These are phyloP conservation scores for Aspergillus homomorphus DNA, from an alignment of 495 filamentous ascomycete genomes.

Conservation along the genomic window DNA sequence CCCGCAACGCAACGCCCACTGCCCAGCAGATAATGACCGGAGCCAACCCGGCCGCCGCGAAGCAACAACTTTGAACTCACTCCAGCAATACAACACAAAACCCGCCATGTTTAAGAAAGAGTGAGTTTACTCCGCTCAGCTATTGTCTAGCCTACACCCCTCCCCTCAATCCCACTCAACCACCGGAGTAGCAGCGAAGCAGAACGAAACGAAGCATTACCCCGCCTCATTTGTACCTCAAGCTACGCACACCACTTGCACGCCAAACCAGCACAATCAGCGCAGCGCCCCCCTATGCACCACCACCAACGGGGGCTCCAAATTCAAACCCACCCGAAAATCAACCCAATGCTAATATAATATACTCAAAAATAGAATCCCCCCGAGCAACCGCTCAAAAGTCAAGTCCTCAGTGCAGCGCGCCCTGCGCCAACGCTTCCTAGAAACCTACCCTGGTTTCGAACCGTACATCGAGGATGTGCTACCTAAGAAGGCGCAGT, in stretches of 20 bases:
- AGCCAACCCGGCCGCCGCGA: too few species aligned
- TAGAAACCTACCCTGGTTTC: slow-evolving; percentile 81
- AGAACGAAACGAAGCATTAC: neutral
- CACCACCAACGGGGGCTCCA: neutral
- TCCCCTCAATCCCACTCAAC: neutral
- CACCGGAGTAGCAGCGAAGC: too few species aligned
- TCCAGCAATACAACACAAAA: slow-evolving; percentile 23
- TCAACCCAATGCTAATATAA: slow-evolving; percentile 14
- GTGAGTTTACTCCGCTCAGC: slow-evolving; percentile 43
- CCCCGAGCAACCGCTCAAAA: slow-evolving; percentile 80
- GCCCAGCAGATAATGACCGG: neutral
- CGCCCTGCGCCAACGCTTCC: slow-evolving; percentile 72
- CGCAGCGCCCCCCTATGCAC: neutral
- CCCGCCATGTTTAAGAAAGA: slow-evolving; percentile 92
- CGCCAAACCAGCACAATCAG: neutral
- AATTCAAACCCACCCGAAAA: slow-evolving; percentile 7
- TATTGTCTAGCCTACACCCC: neutral
- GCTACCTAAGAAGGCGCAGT: slow-evolving; percentile 89
- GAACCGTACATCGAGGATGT: slow-evolving; percentile 90
- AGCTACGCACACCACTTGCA: neutral
- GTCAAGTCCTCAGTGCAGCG: slow-evolving; percentile 96
- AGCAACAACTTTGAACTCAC: too few species aligned
- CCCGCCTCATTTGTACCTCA: too few species aligned
- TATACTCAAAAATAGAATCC: slow-evolving; percentile 37
- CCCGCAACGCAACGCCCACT: too few species aligned